A percentile compares a stretch with the other conserved stretches of the same genome.
Conservation (phyloP, 805 yeast species). For the Candida maesae region DNA sequence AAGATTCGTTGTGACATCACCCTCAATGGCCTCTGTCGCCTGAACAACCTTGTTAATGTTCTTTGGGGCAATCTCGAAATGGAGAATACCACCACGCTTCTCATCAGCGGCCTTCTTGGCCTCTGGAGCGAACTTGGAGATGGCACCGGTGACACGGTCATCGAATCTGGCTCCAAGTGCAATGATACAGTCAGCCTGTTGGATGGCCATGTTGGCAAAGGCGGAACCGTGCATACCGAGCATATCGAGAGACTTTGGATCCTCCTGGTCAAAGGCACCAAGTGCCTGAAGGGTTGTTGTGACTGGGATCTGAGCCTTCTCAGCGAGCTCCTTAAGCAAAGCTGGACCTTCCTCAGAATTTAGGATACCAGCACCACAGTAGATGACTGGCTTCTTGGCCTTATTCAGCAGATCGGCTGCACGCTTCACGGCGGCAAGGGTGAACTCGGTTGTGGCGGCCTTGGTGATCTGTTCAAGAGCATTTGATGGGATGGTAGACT, state of each 20-base stretch:
- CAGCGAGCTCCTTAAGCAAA: slow-evolving; percentile 77
- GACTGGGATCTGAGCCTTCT: slow-evolving; percentile 90
- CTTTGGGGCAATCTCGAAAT: slow-evolving; percentile 94
- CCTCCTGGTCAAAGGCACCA: slow-evolving; percentile 92
- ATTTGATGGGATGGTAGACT: slow-evolving; percentile 66
- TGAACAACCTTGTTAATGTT: slow-evolving; percentile 96
- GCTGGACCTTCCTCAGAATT: slow-evolving; percentile 77
- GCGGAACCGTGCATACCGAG: slow-evolving; percentile 98
- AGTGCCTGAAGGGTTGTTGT: slow-evolving; percentile 93
- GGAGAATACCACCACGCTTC: slow-evolving; percentile 92
- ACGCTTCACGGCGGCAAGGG: slow-evolving; percentile 66
- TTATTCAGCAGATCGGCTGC: slow-evolving; percentile 74
- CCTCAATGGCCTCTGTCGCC: slow-evolving; percentile 95
- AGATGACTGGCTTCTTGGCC: slow-evolving; percentile 85
- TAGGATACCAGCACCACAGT: slow-evolving; percentile 89
- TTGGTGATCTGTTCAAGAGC: slow-evolving; percentile 69
- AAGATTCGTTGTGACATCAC: slow-evolving; percentile 85
- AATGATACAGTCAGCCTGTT: slow-evolving; percentile 85
- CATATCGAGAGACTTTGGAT: slow-evolving; percentile 89
- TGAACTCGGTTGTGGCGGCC: slow-evolving; percentile 68
- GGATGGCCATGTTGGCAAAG: slow-evolving; percentile 92
- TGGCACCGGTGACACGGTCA: slow-evolving; percentile 92
- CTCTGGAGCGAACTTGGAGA: slow-evolving; percentile 87
- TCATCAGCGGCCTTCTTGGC: slow-evolving; percentile 88
- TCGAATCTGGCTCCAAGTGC: slow-evolving; percentile 98